phyloP scores from a whole-genome alignment of 345 rosid species.

The Eucalyptus pauciflora region DNA sequence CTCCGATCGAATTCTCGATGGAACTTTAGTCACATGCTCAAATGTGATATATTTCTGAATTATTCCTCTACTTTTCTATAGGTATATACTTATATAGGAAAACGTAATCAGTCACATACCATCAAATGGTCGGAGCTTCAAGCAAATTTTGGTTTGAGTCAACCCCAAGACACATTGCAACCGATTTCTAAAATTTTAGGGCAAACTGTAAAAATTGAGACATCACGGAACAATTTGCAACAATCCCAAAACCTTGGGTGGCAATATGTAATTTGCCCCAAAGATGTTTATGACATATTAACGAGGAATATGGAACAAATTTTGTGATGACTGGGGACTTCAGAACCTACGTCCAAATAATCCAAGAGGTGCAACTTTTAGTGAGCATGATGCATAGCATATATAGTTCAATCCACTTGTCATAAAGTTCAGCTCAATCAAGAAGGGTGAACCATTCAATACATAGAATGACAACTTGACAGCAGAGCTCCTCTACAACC shows the following conservation, averaged over 20 bases:
- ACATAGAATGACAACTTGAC: background rate
- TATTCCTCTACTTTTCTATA: background rate
- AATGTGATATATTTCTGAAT: background rate
- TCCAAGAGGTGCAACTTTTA: background rate
- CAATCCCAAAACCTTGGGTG: background rate
- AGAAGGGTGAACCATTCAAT: background rate
- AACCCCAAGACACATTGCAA: background rate
- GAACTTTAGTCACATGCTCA: background rate
- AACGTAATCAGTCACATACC: background rate
- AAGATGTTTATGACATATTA: background rate
- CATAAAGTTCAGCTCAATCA: background rate
- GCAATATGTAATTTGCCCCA: background rate
- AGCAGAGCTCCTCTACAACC: background rate
- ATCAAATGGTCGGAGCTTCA: background rate
- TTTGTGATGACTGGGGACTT: background rate
- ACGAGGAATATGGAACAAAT: background rate
- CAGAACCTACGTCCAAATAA: background rate
- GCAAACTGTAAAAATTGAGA: background rate
- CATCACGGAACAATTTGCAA: background rate
- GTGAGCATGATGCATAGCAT: background rate
- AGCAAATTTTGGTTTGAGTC: background rate
- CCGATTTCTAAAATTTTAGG: background rate
- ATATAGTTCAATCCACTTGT: background rate
- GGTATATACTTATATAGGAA: background rate
- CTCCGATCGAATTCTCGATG: background rate